Percentiles rank a stretch among this genome's conserved stretches.
Conservation (phyloP, 2,329 filamentous ascomycete genomes). For the Ceratocystis cubensis region DNA sequence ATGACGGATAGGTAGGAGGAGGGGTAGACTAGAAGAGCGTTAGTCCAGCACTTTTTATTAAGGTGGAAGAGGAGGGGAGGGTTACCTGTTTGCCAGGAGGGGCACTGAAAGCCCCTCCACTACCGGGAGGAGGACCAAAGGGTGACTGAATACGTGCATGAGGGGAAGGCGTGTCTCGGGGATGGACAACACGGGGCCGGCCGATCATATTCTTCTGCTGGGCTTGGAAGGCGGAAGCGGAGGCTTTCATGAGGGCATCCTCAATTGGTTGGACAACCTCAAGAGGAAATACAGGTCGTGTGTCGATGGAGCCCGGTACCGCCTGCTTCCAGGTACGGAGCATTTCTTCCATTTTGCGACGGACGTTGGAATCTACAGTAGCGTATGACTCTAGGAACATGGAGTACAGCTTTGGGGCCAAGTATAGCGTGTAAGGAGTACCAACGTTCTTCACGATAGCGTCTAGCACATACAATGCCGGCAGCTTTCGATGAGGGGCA, state of each 20-base stretch:
- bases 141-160: constrained; percentile 6
- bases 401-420: constrained; percentile 79
- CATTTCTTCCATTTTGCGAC: constrained; percentile 93
- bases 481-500: constrained; percentile 75
- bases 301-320: constrained; percentile 83
- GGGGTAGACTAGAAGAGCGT: constrained; percentile 1
- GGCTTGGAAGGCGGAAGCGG: constrained; percentile 47
- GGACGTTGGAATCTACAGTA: constrained; percentile 67
- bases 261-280: constrained; percentile 87
- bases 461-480: constrained; percentile 93
- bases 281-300: constrained; percentile 78
- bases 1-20: constrained; percentile 1
- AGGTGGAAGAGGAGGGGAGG: background rate
- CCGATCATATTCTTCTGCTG: constrained; percentile 38
- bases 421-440: constrained; percentile 90
- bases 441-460: constrained; percentile 98
- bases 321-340: constrained; percentile 96
- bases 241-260: constrained; percentile 78
- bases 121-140: constrained; percentile 1
- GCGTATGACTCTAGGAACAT: constrained; percentile 97
- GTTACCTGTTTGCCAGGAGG: constrained; percentile 18
- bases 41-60: background rate
- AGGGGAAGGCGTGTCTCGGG: constrained; percentile 45
- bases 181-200: constrained; percentile 46
- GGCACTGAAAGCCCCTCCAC: constrained; percentile 6